phyloP scores from a whole-genome alignment of 1,284 basidiomycete genomes.

The Porogramme epimiltina region DNA sequence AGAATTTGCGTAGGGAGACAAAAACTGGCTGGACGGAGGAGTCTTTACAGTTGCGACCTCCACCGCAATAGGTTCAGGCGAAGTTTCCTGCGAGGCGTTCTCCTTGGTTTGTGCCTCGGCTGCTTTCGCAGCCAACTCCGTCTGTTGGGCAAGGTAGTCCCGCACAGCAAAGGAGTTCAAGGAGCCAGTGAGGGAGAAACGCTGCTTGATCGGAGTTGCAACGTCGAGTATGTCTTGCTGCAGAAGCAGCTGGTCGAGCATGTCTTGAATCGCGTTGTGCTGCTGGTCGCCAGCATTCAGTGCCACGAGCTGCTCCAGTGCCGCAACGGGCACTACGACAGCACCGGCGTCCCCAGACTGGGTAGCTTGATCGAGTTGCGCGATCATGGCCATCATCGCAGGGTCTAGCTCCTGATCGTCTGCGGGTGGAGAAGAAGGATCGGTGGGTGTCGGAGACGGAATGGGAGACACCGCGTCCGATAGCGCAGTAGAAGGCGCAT shows the following conservation, averaged over 20 bases:
- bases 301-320: slow-evolving; percentile 5
- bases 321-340: slow-evolving; percentile 12
- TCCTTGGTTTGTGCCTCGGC: neutral
- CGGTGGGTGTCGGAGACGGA: neutral
- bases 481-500: neutral
- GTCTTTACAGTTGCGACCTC: neutral
- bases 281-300: slow-evolving; percentile 9
- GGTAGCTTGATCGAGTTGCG: slow-evolving; percentile 19
- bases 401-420: slow-evolving; percentile 6
- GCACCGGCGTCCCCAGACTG: slow-evolving; percentile 14
- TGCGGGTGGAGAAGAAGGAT: neutral
- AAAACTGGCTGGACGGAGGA: slow-evolving; percentile 11
- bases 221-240: slow-evolving; percentile 20
- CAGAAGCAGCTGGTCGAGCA: slow-evolving; percentile 19
- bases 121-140: slow-evolving; percentile 9
- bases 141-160: slow-evolving; percentile 17
- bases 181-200: slow-evolving; percentile 19
- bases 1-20: slow-evolving; percentile 9
- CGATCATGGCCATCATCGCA: slow-evolving; percentile 15
- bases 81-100: neutral
- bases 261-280: slow-evolving; percentile 16
- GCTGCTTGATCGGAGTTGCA: slow-evolving; percentile 21
- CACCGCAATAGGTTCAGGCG: neutral
- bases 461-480: neutral
- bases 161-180: slow-evolving; percentile 14